Percentiles rank a stretch among this genome's conserved stretches.
These are phyloP conservation scores for Fonsecaea pedrosoi DNA, from an alignment of 2,329 filamentous ascomycete species.

Conservation along the genomic window DNA sequence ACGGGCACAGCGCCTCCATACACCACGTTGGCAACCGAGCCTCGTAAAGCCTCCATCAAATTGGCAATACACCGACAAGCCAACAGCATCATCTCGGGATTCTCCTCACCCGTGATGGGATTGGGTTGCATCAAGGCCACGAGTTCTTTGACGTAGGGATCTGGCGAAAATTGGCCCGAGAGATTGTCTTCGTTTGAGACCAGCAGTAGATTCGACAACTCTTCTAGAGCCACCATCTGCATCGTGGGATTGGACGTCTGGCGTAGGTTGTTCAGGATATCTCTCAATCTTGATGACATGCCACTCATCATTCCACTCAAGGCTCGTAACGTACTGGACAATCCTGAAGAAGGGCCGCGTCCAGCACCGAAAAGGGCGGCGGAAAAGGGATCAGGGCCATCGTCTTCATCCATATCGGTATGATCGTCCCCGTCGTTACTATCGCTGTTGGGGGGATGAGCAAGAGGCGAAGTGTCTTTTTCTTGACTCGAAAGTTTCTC, in stretches of 20 bases:
- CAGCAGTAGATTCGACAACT: constrained; percentile 88
- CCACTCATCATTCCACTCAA: constrained; percentile 92
- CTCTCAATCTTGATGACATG: constrained; percentile 77
- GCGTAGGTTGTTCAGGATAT: constrained; percentile 75
- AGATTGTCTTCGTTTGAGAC: constrained; percentile 97
- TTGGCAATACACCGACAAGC: constrained; percentile 96
- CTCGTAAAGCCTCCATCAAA: constrained; percentile 93
- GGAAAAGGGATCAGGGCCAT: constrained; percentile 67
- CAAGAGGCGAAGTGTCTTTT: constrained; percentile 55
- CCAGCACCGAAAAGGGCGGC: constrained; percentile 69
- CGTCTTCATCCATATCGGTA: constrained; percentile 63
- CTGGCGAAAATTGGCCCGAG: constrained; percentile 91
- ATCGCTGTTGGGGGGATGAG: constrained; percentile 64
- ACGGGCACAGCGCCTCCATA: constrained; percentile 97
- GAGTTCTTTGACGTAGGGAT: constrained; percentile 93
- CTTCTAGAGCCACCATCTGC: constrained; percentile 90
- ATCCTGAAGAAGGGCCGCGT: constrained; percentile 66
- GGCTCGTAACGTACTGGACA: constrained; percentile 83
- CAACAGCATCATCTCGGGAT: constrained; percentile 95
- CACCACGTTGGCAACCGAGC: constrained; percentile 92
- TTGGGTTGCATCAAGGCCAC: constrained; percentile 90
- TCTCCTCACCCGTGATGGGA: constrained; percentile 79
- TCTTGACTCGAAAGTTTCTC: constrained; percentile 49
- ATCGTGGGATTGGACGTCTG: constrained; percentile 84
- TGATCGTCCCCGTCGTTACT: constrained; percentile 67